Evolutionary conservation across 345 rosid species (phyloP), one percentile per base, ranked within the genome.

Genomic region (Brassica nigra): DNA sequence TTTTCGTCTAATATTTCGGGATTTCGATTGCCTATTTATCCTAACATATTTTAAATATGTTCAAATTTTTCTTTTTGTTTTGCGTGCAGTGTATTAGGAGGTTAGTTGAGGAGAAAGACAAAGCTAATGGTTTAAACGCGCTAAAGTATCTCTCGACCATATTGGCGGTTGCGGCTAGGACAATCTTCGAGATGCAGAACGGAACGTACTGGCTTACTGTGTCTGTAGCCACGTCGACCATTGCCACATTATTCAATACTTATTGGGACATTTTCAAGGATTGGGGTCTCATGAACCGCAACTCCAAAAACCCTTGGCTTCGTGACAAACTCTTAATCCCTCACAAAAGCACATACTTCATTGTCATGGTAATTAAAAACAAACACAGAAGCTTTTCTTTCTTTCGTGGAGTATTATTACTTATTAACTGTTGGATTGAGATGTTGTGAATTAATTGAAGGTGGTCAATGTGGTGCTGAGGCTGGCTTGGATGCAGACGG

Each of bases 401-500:
- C 27, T 23, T 44, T 37, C 23, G 5, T 3, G 59, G 28, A 12
- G 7, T 16, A 18, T 3, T 62, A 5, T 5, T 5, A n/a, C 1
- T 9, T 47, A 23, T 3, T 71, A 67, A 68, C 23, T 2, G 6
- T 15, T 70, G 27, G 64, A 49, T 23, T 59, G 55, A 49, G 55
- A 62, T 59, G 30, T 70, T 66, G 70, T 18, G 5, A 36, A 73
- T 11, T 73, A 30, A 73, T 6, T 73, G 73, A 88, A 90, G 97
- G 92, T 84, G 27, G 67, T 87, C 83, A 89, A 93, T 75, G 83
- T 87, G 69, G 12, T 89, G 55, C 71, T 93, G 34, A 91, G 98
- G 84, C 86, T 91, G 10, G 95, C 93, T 12, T 93, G 97, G 97
- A 88, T 89, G 89, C 90, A 85, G 81, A 76, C 90, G 5, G 91